Conservation (phyloP, 805 yeast species). For the Cyberlindnera maritima region DNA sequence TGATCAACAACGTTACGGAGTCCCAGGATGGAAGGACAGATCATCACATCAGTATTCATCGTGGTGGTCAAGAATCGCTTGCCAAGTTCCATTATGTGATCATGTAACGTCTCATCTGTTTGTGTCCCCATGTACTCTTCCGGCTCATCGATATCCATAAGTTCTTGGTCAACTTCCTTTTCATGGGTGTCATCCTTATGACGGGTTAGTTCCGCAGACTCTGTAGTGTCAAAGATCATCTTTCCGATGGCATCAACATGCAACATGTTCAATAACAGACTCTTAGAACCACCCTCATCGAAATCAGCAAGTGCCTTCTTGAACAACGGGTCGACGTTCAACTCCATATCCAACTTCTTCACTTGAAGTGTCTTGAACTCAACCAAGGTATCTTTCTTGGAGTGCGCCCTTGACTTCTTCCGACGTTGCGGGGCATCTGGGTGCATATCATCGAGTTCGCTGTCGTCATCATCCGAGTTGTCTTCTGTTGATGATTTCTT, state of each 20-base stretch:
- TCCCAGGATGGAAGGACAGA: slow-evolving; percentile 22
- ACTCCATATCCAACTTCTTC: slow-evolving; percentile 60
- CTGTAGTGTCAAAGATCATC: slow-evolving; percentile 62
- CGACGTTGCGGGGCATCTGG: slow-evolving; percentile 21
- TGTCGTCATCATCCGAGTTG: slow-evolving; percentile 22
- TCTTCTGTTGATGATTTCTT: slow-evolving; percentile 21
- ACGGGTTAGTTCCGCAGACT: slow-evolving; percentile 16
- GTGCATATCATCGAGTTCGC: slow-evolving; percentile 24
- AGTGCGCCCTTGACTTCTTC: slow-evolving; percentile 17
- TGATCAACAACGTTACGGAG: slow-evolving; percentile 23
- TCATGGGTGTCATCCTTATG: slow-evolving; percentile 15
- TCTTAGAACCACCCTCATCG: slow-evolving; percentile 81
- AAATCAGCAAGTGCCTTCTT: slow-evolving; percentile 73
- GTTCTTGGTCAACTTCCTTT: slow-evolving; percentile 16
- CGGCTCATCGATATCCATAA: slow-evolving; percentile 24
- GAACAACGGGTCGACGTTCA: slow-evolving; percentile 70
- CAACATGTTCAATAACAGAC: slow-evolving; percentile 61
- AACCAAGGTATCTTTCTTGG: slow-evolving; percentile 45
- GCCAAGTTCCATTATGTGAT: slow-evolving; percentile 12
- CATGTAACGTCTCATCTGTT: slow-evolving; percentile 4
- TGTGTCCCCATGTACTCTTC: slow-evolving; percentile 5
- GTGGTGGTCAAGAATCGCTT: slow-evolving; percentile 11
- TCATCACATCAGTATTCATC: slow-evolving; percentile 2
- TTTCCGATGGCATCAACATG: slow-evolving; percentile 49
- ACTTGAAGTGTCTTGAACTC: slow-evolving; percentile 48